These are phyloP conservation scores for Gillenia trifoliata DNA, from an alignment of 306 rosid species.

Conservation along the genomic window DNA sequence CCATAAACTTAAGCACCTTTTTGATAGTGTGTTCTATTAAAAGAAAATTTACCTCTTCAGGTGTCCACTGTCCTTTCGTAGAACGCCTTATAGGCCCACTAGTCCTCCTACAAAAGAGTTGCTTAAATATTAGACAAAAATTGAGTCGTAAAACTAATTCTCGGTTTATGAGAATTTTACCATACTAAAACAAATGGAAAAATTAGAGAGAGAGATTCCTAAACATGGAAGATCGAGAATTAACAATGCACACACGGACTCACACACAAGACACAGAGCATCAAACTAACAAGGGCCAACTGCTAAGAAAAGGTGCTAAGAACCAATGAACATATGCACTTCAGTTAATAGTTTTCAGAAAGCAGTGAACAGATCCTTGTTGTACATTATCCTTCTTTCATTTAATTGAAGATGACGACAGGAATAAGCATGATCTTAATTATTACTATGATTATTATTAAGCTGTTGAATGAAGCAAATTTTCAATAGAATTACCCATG, in stretches of 20 bases:
- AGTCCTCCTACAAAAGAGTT: conserved; percentile 64
- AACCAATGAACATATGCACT: conserved; percentile 1
- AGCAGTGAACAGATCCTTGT: neutral
- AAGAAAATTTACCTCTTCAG: conserved; percentile 65
- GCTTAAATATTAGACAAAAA: conserved; percentile 9
- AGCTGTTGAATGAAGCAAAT: neutral
- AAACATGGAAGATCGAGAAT: neutral
- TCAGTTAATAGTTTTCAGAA: neutral
- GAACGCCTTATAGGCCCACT: conserved; percentile 99
- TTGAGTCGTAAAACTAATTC: neutral
- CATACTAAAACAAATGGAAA: neutral
- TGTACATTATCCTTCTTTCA: neutral
- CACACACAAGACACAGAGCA: neutral
- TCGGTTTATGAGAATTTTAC: neutral
- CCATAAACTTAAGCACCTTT: neutral
- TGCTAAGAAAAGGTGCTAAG: neutral
- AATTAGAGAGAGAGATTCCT: neutral
- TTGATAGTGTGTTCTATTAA: neutral
- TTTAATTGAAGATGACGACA: neutral
- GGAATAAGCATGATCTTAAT: neutral
- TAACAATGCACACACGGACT: neutral
- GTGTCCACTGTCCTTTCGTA: conserved; percentile 96
- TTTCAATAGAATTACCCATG: conserved; percentile 56
- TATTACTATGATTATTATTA: neutral
- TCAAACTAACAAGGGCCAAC: neutral